Evolutionary conservation across 345 rosid species (phyloP), one percentile per base, ranked within the genome.

Genomic region (Reutealis trisperma): DNA sequence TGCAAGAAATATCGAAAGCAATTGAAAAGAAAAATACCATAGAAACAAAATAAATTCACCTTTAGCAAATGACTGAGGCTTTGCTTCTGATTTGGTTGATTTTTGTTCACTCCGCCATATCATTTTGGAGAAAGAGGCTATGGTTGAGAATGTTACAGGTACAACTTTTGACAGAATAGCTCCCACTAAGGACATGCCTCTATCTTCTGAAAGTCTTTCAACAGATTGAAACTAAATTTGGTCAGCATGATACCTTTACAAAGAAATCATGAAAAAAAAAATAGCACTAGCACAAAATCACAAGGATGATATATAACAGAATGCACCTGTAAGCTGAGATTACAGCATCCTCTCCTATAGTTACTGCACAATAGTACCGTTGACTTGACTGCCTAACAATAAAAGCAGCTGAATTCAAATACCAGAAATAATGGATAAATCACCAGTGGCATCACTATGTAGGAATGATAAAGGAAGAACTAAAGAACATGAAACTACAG

Each of bases 351-450:
- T 93, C 97, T 74, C 99, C 99, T 75, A 92, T 86, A 62, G 96
- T 88, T 83, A 96, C 86, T 63, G 96, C 97, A 87, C 94, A 85
- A 84, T 87, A 96, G 88, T 92, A 93, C 70, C 89, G 93, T 77
- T 96, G 94, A 88, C 92, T 92, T 83, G 99, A 96, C 99, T 93
- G 98, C 82, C 94, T 92, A 92, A 93, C 91, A 92, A 92, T 84
- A 92, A 93, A 92, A 91, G 90, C 90, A 92, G 93, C 92, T 85
- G 90, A 87, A 86, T 84, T 95, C 91, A 88, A 86, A 87, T 84
- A 85, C 82, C 90, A 71, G 88, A 85, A 81, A 82, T 76, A 74
- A 72, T 22, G 63, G 73, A 81, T 49, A 79, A 83, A 75, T 68
- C 74, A 73, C 77, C 67, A 79, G 71, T 57, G 68, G 75, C 77